A percentile compares a stretch with the other conserved stretches of the same genome.
phyloP scores from a whole-genome alignment of 768 basidiomycete species.

The Termitomyces sp. region DNA sequence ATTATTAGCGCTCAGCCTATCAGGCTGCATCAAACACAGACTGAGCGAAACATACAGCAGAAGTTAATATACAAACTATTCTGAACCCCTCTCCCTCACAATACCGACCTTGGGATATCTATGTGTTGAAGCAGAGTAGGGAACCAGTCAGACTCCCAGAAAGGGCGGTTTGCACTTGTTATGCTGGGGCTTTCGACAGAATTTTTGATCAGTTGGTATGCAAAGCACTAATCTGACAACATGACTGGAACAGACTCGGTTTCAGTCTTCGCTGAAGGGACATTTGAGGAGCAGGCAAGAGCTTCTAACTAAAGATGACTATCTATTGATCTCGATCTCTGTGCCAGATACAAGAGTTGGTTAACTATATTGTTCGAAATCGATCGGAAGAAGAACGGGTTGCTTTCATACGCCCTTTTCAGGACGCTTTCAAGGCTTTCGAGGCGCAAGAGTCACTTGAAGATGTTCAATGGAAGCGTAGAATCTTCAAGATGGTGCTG shows the following conservation, averaged over 20 bases:
- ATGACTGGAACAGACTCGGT: constrained; percentile 75
- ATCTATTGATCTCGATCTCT: constrained; percentile 1
- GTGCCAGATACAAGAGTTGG: constrained; percentile 67
- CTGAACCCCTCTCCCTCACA: background rate
- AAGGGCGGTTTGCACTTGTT: constrained; percentile 31
- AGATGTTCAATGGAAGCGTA: constrained; percentile 46
- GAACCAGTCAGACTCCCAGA: background rate
- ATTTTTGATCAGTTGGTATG: constrained; percentile 23
- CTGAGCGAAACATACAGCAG: background rate
- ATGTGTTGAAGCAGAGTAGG: background rate
- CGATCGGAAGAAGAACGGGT: constrained; percentile 65
- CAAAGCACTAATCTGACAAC: constrained; percentile 22
- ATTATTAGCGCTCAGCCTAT: background rate
- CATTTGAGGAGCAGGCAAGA: constrained; percentile 79
- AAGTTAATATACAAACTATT: background rate
- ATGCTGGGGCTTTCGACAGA: constrained; percentile 24
- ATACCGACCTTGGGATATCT: background rate
- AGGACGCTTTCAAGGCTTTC: constrained; percentile 47
- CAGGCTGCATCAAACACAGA: background rate
- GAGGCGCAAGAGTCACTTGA: constrained; percentile 49
- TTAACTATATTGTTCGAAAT: constrained; percentile 66
- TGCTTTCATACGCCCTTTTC: constrained; percentile 60
- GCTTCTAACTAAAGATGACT: background rate
- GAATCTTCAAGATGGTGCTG: constrained; percentile 56
- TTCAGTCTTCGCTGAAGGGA: constrained; percentile 83